Evolutionary conservation across 257 asterid species (phyloP), one percentile per base, ranked within the genome.

Genomic region (Solanum chilense): DNA sequence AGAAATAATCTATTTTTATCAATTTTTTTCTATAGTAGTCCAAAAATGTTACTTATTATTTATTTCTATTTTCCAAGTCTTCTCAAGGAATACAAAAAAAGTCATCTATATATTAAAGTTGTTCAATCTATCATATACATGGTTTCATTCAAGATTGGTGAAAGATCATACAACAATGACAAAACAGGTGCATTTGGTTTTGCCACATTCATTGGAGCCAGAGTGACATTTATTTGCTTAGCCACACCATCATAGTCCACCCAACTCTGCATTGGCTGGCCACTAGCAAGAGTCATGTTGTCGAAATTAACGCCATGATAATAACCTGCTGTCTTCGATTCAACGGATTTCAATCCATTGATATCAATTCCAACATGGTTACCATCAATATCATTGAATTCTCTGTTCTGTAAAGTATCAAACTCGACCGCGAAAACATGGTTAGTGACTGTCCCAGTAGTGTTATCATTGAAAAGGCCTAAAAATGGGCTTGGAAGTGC

Each of bases 381-480:
- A 13, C 44, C 82, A 83, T 86, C 47, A 33, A 60, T 82, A 74
- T 89, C 89, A 29, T 47, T 41, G 71, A 86, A 74, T 14, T 86
- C 86, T 21, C n/a, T 29, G 64, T 71, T 85, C 25, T 86, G 76
- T 49, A 86, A 23, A 7, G 87, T 89, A 52, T 89, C 90, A 82
- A 89, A 39, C 52, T 86, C 89, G 23, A 86, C 89, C 16, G 90
- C 89, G 62, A 88, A 77, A 60, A 88, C 84, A 69, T 82, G 87
- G 23, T 83, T 83, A 23, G 58, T 31, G 33, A 10, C 49, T 39
- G 21, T 13, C 20, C 85, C 87, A 9, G 66, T 88, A 75, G 44
- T 60, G 33, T 64, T 68, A 10, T 20, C 42, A 73, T 86, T 88
- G 33, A 88, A 75, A 2, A 88, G 88, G 62, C 90, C 90, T 9